phyloP scores from a whole-genome alignment of 176 grass and related monocot genomes.

The Oryza australiensis region DNA sequence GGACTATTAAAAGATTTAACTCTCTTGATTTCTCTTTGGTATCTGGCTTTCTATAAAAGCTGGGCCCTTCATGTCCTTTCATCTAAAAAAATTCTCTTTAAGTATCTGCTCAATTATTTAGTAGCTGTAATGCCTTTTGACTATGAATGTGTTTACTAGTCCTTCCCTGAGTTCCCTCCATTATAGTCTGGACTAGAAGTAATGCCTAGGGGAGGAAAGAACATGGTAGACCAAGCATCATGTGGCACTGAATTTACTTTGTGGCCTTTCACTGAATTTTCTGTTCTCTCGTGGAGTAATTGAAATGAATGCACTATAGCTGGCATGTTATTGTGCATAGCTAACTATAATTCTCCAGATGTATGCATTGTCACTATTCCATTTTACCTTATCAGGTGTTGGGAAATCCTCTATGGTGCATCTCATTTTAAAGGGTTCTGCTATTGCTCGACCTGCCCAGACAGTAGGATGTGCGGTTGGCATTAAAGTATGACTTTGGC shows the following conservation, averaged over 20 bases:
- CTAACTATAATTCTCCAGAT: slow-evolving; percentile 23
- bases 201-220: not conserved
- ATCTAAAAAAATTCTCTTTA: too few relatives aligned
- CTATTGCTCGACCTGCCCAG: slow-evolving; percentile 64
- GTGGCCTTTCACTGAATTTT: not conserved
- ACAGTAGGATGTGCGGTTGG: slow-evolving; percentile 76
- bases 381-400: slow-evolving; percentile 53
- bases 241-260: not conserved
- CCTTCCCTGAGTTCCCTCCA: not conserved
- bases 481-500: slow-evolving; percentile 58
- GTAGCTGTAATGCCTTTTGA: not conserved
- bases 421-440: slow-evolving; percentile 75
- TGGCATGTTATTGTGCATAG: not conserved
- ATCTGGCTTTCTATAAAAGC: too few relatives aligned
- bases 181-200: not conserved
- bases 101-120: not conserved
- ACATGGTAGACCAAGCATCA: not conserved
- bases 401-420: slow-evolving; percentile 89
- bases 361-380: slow-evolving; percentile 1
- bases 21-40: not conserved
- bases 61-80: too few relatives aligned
- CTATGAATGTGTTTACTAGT: not conserved
- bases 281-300: not conserved
- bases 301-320: slow-evolving; percentile 11
- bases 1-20: not conserved